Percentiles rank a stretch among this genome's conserved stretches.
Evolutionary conservation across 179 eudicot species (phyloP).

Genomic region (Corrigiola litoralis): DNA sequence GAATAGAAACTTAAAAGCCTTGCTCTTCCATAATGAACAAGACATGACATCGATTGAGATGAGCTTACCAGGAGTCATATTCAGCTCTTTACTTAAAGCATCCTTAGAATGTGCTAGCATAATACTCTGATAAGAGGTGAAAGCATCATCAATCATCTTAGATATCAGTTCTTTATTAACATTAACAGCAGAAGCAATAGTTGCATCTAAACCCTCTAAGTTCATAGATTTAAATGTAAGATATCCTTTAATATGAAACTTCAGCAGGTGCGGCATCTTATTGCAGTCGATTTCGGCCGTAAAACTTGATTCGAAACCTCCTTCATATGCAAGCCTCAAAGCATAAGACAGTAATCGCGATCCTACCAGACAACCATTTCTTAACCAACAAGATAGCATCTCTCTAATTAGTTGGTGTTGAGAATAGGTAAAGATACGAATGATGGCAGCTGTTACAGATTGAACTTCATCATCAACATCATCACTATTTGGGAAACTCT

Average conservation of each 20-base stretch:
- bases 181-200: conserved; percentile 4
- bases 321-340: conserved; percentile 33
- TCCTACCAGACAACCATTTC: conserved; percentile 20
- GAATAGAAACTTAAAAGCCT: conserved; percentile 15
- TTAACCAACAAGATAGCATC: conserved; percentile 33
- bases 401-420: conserved; percentile 22
- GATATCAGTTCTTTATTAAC: conserved; percentile 16
- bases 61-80: conserved; percentile 19
- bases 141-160: conserved; percentile 32
- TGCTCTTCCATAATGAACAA: conserved; percentile 32
- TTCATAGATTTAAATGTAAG: conserved; percentile 16
- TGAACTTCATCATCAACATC: conserved; percentile 31
- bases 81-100: conserved; percentile 1
- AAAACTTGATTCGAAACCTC: conserved; percentile 12
- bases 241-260: conserved; percentile 31
- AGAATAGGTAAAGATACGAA: conserved; percentile 28
- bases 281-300: conserved; percentile 3
- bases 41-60: conserved; percentile 20
- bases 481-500: neutral
- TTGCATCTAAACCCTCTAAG: neutral
- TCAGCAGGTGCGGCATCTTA: conserved; percentile 26
- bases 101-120: conserved; percentile 17
- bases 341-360: conserved; percentile 35
- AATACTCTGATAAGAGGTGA: conserved; percentile 22
- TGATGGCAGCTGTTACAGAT: conserved; percentile 35